Evolutionary conservation across 2,329 filamentous ascomycete genomes (phyloP).

Genomic region (Coniella lustricola): DNA sequence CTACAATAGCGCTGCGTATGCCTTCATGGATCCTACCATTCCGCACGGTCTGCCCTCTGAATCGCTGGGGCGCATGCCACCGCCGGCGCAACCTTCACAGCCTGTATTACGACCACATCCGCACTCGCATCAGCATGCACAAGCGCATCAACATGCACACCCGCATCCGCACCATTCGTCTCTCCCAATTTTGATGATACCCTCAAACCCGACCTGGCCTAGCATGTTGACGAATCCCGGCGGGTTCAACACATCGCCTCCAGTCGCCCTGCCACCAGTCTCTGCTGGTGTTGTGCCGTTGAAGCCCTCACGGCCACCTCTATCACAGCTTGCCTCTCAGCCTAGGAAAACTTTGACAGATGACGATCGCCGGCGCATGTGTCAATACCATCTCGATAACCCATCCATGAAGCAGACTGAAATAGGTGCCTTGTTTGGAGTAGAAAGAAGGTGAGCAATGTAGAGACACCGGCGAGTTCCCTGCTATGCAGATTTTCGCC

Average conservation of each 20-base stretch:
- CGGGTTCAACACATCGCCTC: slow-evolving; percentile 50
- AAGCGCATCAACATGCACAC: no score
- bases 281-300: slow-evolving; percentile 44
- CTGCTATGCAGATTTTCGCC: no score
- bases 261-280: slow-evolving; percentile 51
- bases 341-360: slow-evolving; percentile 85
- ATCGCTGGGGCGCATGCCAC: slow-evolving; percentile 45
- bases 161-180: slow-evolving; percentile 36
- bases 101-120: slow-evolving; percentile 50
- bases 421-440: slow-evolving; percentile 90
- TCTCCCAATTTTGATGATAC: slow-evolving; percentile 66
- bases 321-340: slow-evolving; percentile 49
- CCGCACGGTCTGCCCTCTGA: slow-evolving; percentile 42
- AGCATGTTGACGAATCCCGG: slow-evolving; percentile 72
- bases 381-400: slow-evolving; percentile 84
- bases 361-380: slow-evolving; percentile 86
- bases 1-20: slow-evolving; percentile 50
- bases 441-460: slow-evolving; percentile 79
- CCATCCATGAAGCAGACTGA: slow-evolving; percentile 91
- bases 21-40: slow-evolving; percentile 48
- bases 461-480: no score
- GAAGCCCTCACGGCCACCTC: slow-evolving; percentile 33
- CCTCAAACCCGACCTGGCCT: slow-evolving; percentile 63
- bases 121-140: slow-evolving; percentile 26
- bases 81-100: slow-evolving; percentile 46